Conservation (phyloP, 139 green algal species). For the Monoraphidium neglectum region DNA sequence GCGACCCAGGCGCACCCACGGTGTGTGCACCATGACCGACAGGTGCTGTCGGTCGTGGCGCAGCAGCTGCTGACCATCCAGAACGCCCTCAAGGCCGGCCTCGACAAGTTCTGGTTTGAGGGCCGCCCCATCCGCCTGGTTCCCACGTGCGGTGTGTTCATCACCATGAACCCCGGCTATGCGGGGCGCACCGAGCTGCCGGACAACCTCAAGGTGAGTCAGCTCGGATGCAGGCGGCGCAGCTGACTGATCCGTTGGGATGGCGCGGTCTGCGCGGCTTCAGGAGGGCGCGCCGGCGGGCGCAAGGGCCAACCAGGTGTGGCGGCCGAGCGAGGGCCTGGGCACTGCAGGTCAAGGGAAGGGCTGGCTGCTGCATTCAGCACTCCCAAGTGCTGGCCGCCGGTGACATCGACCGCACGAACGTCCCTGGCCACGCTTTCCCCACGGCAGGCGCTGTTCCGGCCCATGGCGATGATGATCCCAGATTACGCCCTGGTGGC, state of each 20-base stretch:
- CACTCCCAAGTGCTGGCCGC: no score
- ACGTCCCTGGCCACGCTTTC: no score
- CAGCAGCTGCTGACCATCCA: slow-evolving; percentile 90
- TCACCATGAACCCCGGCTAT: slow-evolving; percentile 94
- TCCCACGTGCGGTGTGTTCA: slow-evolving; percentile 75
- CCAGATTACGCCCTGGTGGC: slow-evolving; percentile 82
- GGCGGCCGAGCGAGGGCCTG: no score
- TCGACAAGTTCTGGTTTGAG: slow-evolving; percentile 85
- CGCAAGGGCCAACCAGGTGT: no score
- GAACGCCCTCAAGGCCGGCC: slow-evolving; percentile 72
- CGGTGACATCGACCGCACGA: no score
- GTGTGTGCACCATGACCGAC: slow-evolving; percentile 22
- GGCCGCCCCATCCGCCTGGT: slow-evolving; percentile 78
- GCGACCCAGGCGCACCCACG: no score
- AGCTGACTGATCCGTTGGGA: no score
- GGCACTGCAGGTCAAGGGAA: no score
- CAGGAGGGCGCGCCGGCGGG: no score
- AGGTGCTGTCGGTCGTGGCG: slow-evolving; percentile 84
- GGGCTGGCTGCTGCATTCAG: no score
- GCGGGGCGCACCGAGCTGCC: slow-evolving; percentile 82
- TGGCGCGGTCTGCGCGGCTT: no score
- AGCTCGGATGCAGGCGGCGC: no score
- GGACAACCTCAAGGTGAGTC: slow-evolving; percentile 78
- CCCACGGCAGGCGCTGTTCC: slow-evolving; percentile 70
- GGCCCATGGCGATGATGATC: slow-evolving; percentile 89